A percentile compares a stretch with the other conserved stretches of the same genome.
Conservation (phyloP, 2,329 filamentous ascomycete species). For the Corniculantispora saksenae region DNA sequence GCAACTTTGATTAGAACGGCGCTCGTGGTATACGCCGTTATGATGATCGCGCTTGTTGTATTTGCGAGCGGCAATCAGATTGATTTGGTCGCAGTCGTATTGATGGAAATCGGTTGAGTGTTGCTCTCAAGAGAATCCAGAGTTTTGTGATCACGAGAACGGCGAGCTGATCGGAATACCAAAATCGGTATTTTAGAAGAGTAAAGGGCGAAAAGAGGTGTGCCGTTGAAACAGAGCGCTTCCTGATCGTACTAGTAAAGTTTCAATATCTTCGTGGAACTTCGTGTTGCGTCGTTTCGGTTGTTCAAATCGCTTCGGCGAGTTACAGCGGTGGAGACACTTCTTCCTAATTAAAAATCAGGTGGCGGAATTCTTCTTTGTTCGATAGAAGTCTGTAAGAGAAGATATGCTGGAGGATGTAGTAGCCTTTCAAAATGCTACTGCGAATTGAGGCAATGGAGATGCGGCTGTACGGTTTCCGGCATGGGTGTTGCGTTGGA, state of each 20-base stretch:
- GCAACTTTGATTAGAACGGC: background rate
- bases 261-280: constrained; percentile 15
- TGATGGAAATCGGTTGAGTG: background rate
- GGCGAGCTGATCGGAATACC: background rate
- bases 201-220: background rate
- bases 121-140: background rate
- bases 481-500: background rate
- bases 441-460: background rate
- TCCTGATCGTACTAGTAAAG: background rate
- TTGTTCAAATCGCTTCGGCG: constrained; percentile 14
- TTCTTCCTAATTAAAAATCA: background rate
- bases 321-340: background rate
- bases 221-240: constrained; percentile 11
- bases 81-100: background rate
- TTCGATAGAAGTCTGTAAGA: background rate
- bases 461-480: background rate
- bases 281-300: constrained; percentile 16
- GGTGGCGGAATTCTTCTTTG: background rate
- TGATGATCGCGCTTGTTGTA: background rate
- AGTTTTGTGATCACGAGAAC: background rate
- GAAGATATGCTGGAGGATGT: background rate
- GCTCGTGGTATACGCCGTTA: background rate
- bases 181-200: background rate
- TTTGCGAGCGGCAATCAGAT: background rate
- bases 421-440: background rate